Base-by-base conservation (phyloP, 805 yeast genomes). In the Lipomyces lipofer region DNA sequence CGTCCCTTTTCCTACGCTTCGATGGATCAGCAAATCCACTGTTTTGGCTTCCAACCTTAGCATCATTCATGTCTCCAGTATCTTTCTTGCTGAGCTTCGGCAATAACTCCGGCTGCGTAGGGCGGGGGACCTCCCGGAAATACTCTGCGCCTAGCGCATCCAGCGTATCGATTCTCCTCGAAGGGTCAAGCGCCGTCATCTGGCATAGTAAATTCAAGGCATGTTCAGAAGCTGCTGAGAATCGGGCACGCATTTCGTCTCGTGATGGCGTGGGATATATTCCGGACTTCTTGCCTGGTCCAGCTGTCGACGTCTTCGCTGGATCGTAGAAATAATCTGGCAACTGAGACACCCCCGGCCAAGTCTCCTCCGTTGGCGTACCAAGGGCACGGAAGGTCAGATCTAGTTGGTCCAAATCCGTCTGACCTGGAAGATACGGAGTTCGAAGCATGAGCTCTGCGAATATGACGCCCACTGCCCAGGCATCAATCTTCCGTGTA, bases 391-490 rank as follows among this genome's bases (percentile, higher is more conserved):
- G 82, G 69, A 94, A 92, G 0, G 98, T 94, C n/a, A 90, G 86
- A 46, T 86, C 95, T 36, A 91, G 71, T 68, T 94, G 99, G 66
- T 91, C 96, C 1, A 82, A 69, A 68, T 94, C 99, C 61, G 87
- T 89, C 63, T 82, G 83, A 0, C 98, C 99, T 0, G 99, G 96
- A 43, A 95, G 71, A 69, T 94, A 94, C 1, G 99, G 99, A 2
- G 88, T 88, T 66, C 99, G 77, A 62, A 94, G 75, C 97, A 94
- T 89, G 63, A 94, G 73, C 66, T 94, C 99, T 0, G 98, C 98
- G 74, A 94, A 94, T 2, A 94, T 92, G 33, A 90, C 82, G 1
- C 99, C 99, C 4, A 91, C 87, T 0, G 98, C 92, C 99, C 99
- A 94, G 10, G 90, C 74, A 71, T 94, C 99, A 2, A 94, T 80